Evolutionary conservation across 371 early-diverging fungal genomes (phyloP).

Genomic region (Nematocida parisii): DNA sequence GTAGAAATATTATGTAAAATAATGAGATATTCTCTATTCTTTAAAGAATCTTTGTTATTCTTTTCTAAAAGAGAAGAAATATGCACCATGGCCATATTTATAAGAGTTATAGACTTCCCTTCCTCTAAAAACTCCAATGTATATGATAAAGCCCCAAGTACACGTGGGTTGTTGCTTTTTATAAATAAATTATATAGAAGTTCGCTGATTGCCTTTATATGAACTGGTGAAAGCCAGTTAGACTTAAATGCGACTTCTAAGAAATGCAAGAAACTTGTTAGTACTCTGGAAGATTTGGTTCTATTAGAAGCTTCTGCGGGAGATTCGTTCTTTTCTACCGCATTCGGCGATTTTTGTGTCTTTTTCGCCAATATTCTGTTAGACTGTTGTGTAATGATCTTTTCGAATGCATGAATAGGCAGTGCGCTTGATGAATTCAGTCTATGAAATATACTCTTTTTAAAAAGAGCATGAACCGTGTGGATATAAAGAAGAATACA

Average conservation of each 20-base stretch:
- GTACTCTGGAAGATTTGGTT: not conserved
- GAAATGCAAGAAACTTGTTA: not conserved
- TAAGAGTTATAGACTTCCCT: not conserved
- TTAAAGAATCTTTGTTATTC: not conserved
- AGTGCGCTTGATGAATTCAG: not conserved
- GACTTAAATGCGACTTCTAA: constrained; percentile 5
- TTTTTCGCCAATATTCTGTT: too few relatives aligned
- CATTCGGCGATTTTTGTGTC: too few relatives aligned
- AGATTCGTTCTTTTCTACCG: too few relatives aligned
- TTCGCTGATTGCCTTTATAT: not conserved
- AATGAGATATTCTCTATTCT: not conserved
- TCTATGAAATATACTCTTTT: not conserved
- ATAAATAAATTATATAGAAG: not conserved
- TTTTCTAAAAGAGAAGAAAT: not conserved
- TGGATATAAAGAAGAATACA: constrained; percentile 4
- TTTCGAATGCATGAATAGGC: not conserved
- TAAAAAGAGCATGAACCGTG: constrained; percentile 11
- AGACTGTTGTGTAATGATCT: too few relatives aligned
- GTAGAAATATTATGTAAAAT: not conserved
- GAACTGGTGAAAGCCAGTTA: not conserved
- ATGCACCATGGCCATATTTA: not conserved
- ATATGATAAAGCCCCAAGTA: not conserved
- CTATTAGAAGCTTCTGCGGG: not conserved
- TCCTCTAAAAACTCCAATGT: not conserved
- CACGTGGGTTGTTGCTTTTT: not conserved